phyloP scores from a whole-genome alignment of 345 rosid species.

The Iberis pinnata region DNA sequence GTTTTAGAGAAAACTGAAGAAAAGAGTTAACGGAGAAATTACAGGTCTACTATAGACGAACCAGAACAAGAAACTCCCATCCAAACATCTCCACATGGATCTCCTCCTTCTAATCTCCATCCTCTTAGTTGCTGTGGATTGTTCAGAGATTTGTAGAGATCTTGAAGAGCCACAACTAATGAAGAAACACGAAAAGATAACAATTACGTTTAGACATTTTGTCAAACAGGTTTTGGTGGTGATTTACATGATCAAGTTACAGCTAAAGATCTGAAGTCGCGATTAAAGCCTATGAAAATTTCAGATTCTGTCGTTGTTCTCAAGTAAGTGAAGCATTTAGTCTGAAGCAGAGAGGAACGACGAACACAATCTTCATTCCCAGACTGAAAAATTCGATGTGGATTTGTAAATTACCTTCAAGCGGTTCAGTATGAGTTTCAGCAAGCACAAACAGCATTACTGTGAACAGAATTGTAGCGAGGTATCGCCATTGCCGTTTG shows the following conservation, averaged over 20 bases:
- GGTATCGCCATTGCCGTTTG: conserved; percentile 13
- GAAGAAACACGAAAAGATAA: conserved; percentile 4
- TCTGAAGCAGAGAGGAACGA: conserved; percentile 1
- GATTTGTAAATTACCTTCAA: conserved; percentile 48
- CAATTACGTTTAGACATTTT: neutral
- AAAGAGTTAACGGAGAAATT: conserved; percentile 16
- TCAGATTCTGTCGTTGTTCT: neutral
- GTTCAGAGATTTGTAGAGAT: conserved; percentile 51
- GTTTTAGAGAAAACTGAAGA: conserved; percentile 1
- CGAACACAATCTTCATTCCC: neutral
- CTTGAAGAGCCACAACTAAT: conserved; percentile 61
- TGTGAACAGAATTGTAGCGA: conserved; percentile 28
- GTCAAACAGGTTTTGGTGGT: conserved; percentile 8
- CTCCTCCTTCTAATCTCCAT: conserved; percentile 67
- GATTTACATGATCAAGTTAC: conserved; percentile 8
- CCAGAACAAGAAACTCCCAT: conserved; percentile 76
- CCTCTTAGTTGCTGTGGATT: conserved; percentile 54
- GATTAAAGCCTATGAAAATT: conserved; percentile 3
- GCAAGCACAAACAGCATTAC: conserved; percentile 34
- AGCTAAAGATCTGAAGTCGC: conserved; percentile 4
- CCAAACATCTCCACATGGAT: conserved; percentile 83
- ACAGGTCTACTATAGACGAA: conserved; percentile 63
- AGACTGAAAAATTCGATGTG: neutral
- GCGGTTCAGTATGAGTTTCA: conserved; percentile 47
- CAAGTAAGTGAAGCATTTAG: too few relatives aligned